Evolutionary conservation across 176 grass and related monocot genomes (phyloP).

Genomic region (Oryza australiensis): DNA sequence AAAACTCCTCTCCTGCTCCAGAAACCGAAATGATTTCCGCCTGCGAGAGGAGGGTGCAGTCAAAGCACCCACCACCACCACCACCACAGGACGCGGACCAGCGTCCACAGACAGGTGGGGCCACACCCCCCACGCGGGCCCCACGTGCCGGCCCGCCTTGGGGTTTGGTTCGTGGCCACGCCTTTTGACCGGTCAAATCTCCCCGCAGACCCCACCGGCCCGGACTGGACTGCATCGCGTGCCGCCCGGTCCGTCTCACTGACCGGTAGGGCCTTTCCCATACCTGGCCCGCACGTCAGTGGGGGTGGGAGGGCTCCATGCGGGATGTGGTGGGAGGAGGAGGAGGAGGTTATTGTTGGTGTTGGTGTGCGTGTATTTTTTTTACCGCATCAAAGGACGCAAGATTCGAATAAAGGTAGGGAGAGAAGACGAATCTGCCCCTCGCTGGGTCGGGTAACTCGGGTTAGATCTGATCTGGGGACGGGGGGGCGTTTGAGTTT

Average conservation of each 20-base stretch:
- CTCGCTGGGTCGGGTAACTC: not conserved
- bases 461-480: constrained; percentile 34
- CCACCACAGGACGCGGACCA: not conserved
- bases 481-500: not conserved
- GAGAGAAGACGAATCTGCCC: constrained; percentile 23
- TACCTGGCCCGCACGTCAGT: fast-evolving
- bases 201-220: constrained; percentile 1
- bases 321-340: too few species aligned
- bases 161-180: constrained; percentile 26
- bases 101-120: not conserved
- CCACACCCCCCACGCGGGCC: fast-evolving
- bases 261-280: fast-evolving
- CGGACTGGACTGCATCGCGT: constrained; percentile 12
- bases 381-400: constrained; percentile 39
- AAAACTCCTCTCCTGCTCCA: not conserved
- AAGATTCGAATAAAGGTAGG: constrained; percentile 34
- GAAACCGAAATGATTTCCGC: constrained; percentile 61
- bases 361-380: not conserved
- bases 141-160: constrained; percentile 2
- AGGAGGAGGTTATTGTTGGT: not conserved
- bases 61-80: constrained; percentile 46
- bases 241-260: not conserved
- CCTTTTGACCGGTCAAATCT: constrained; percentile 66
- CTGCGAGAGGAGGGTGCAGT: constrained; percentile 27
- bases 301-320: not conserved